phyloP scores from a whole-genome alignment of 108 stramenopile genomes.

The Cyclostephanos invisitatus region DNA sequence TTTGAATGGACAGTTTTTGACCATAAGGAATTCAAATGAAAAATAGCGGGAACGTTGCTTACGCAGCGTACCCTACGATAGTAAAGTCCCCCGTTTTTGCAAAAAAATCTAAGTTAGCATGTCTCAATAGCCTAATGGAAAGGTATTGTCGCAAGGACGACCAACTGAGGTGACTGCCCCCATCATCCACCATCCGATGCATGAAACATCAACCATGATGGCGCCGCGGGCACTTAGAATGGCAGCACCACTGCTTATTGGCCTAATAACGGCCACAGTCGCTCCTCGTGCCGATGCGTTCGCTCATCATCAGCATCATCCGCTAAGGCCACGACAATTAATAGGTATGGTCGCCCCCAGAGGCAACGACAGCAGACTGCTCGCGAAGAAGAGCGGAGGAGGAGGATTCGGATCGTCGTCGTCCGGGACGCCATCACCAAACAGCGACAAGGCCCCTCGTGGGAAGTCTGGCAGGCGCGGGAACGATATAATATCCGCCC shows the following conservation, averaged over 20 bases:
- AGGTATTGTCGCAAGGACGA: too few relatives aligned
- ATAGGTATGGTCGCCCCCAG: too few relatives aligned
- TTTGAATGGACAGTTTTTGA: background rate
- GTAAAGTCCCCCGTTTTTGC: too few relatives aligned
- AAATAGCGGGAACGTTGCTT: too few relatives aligned
- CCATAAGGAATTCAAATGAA: background rate
- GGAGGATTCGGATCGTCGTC: constrained; percentile 24
- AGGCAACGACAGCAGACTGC: constrained; percentile 15
- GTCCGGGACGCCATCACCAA: constrained; percentile 16
- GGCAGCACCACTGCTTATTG: background rate
- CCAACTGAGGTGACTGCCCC: too few relatives aligned
- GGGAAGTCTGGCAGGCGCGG: constrained; percentile 35
- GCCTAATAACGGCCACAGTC: constrained; percentile 6
- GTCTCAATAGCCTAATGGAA: background rate
- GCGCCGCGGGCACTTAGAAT: background rate
- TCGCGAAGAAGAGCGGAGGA: constrained; percentile 12
- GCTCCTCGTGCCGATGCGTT: constrained; percentile 11
- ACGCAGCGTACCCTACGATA: too few relatives aligned
- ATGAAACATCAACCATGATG: background rate
- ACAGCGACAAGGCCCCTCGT: constrained; percentile 28
- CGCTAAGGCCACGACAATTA: too few relatives aligned
- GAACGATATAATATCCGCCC: constrained; percentile 29
- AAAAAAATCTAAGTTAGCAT: too few relatives aligned
- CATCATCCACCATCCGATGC: background rate
- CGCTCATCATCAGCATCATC: too few relatives aligned